phyloP scores from a whole-genome alignment of 164 flowering plant species.

The Platanus orientalis region DNA sequence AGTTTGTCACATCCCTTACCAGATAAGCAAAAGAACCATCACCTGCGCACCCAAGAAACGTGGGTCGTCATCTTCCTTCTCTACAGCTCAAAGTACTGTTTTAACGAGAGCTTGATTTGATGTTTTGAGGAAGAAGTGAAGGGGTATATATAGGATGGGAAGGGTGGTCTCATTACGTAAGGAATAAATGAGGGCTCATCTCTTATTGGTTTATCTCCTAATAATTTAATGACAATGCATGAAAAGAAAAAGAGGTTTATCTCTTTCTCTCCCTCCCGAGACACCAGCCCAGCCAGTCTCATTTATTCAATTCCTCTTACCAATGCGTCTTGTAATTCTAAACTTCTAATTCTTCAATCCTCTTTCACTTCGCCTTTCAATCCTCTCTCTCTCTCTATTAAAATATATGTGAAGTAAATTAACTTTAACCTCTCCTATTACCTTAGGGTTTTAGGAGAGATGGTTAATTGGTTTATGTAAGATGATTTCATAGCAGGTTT shows the following conservation, averaged over 20 bases:
- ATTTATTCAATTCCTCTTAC: conserved; percentile 33
- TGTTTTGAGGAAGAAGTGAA: conserved; percentile 11
- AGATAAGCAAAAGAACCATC: not conserved
- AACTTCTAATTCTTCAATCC: conserved; percentile 9
- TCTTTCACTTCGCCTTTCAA: conserved; percentile 1
- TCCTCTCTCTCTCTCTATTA: not conserved
- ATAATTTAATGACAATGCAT: conserved; percentile 11
- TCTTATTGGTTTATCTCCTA: conserved; percentile 18
- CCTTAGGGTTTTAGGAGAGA: too few species aligned
- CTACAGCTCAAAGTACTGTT: not conserved
- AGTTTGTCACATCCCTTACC: too few species aligned
- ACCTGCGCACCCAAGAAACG: conserved; percentile 3
- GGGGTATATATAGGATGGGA: conserved; percentile 23
- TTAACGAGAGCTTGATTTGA: not conserved
- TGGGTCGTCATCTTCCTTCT: not conserved
- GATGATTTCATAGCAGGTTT: too few species aligned
- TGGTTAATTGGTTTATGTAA: too few species aligned
- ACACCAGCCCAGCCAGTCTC: conserved; percentile 12
- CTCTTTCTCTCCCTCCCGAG: not conserved
- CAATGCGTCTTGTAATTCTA: conserved; percentile 51
- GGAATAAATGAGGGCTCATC: conserved; percentile 31
- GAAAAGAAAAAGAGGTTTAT: not conserved
- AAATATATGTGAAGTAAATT: too few species aligned
- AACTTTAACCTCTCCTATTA: too few species aligned
- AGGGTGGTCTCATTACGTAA: conserved; percentile 13